These are phyloP conservation scores for Blastobotrys robertii DNA, from an alignment of 805 yeast genomes.

Conservation along the genomic window DNA sequence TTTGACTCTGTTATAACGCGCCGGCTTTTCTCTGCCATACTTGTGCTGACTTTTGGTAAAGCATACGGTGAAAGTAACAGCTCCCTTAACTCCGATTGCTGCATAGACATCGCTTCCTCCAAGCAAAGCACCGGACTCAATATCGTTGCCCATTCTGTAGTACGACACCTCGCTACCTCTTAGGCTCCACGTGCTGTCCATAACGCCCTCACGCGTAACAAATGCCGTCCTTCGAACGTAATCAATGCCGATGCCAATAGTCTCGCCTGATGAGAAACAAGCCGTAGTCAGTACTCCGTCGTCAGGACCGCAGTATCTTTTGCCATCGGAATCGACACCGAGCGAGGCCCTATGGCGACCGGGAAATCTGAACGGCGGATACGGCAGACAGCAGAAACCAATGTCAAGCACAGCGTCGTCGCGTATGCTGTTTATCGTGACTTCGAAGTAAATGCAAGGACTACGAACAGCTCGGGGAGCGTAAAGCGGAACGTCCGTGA, in stretches of 20 bases:
- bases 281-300: slow-evolving; percentile 16
- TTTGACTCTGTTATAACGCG: neutral
- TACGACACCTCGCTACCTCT: slow-evolving; percentile 8
- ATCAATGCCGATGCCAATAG: slow-evolving; percentile 21
- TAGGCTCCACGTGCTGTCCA: slow-evolving; percentile 19
- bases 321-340: slow-evolving; percentile 23
- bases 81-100: slow-evolving; percentile 22
- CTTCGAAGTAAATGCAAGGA: slow-evolving; percentile 17
- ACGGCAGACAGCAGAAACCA: slow-evolving; percentile 20
- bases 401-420: slow-evolving; percentile 18
- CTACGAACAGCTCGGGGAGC: slow-evolving; percentile 7
- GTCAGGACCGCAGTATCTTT: slow-evolving; percentile 18
- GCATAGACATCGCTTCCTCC: slow-evolving; percentile 18
- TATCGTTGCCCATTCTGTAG: slow-evolving; percentile 12
- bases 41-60: slow-evolving; percentile 10
- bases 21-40: neutral
- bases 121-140: slow-evolving; percentile 14
- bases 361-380: slow-evolving; percentile 22
- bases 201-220: slow-evolving; percentile 15
- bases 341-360: slow-evolving; percentile 24
- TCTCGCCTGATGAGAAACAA: slow-evolving; percentile 15
- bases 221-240: slow-evolving; percentile 12
- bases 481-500: slow-evolving; percentile 12
- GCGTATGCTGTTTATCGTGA: slow-evolving; percentile 15
- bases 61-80: slow-evolving; percentile 18